Conservation (phyloP, 2,329 filamentous ascomycete genomes). For the Colletotrichum endophyticum region DNA sequence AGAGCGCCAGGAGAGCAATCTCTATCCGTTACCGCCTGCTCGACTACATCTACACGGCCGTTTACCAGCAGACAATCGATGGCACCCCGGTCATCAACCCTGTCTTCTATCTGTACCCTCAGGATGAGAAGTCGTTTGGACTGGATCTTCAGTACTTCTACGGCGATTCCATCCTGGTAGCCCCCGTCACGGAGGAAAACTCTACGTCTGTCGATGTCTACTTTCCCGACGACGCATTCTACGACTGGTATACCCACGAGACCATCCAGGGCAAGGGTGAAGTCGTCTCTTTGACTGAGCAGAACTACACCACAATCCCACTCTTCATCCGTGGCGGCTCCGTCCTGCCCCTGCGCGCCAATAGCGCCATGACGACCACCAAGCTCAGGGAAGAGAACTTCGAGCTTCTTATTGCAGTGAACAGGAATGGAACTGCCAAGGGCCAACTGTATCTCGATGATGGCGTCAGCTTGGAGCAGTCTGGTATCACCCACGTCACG, state of each 20-base stretch:
- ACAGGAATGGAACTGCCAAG: slow-evolving; percentile 62
- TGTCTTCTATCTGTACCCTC: slow-evolving; percentile 73
- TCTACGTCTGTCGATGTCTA: slow-evolving; percentile 50
- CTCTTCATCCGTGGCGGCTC: slow-evolving; percentile 70
- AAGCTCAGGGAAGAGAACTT: slow-evolving; percentile 70
- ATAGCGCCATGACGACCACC: slow-evolving; percentile 66
- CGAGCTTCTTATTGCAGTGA: slow-evolving; percentile 72
- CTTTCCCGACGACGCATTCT: slow-evolving; percentile 55
- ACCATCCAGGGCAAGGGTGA: slow-evolving; percentile 17
- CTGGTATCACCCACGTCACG: slow-evolving; percentile 57
- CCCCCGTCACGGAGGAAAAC: slow-evolving; percentile 51
- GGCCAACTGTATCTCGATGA: slow-evolving; percentile 81
- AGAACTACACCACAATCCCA: slow-evolving; percentile 60
- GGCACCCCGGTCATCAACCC: slow-evolving; percentile 73
- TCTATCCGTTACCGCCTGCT: slow-evolving; percentile 76
- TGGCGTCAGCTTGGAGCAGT: slow-evolving; percentile 68
- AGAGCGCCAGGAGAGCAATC: slow-evolving; percentile 71
- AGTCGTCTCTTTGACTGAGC: slow-evolving; percentile 28
- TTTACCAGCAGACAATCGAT: slow-evolving; percentile 62
- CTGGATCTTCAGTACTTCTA: slow-evolving; percentile 58
- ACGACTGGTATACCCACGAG: slow-evolving; percentile 56
- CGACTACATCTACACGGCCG: slow-evolving; percentile 81
- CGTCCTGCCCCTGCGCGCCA: slow-evolving; percentile 65
- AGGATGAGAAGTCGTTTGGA: slow-evolving; percentile 47
- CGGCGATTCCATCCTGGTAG: slow-evolving; percentile 52